Base-by-base conservation (phyloP, 257 asterid species). In the Scutellaria baicalensis region DNA sequence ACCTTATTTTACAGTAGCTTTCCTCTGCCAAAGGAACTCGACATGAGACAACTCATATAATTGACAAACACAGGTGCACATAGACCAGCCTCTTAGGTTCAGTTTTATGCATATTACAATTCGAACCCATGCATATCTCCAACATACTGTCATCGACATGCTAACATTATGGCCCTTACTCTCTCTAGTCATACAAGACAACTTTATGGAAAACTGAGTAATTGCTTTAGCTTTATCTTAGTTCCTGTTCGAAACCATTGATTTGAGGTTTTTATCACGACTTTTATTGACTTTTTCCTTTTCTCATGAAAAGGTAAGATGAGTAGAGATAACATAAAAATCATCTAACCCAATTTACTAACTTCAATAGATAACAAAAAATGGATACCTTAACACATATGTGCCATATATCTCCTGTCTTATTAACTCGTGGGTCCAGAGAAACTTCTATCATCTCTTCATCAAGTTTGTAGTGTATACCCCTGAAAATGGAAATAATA, bases 391-490 rank as follows among this genome's bases (percentile, higher is more conserved):
- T 89, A 68, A 89, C 77, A 79, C 90, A 81, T 69, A 93, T 81
- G 84, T 93, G 99, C 99, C 99, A 93, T 84, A 87, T 81, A 75
- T 89, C 89, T 81, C 93, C 99, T 8, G 97, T 91, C 83, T 81
- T 92, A 77, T 93, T 93, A 55, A 77, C 79, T 77, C 80, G 87
- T n/a, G 91, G 88, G 77, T 93, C 96, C 81, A 93, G 75, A 8
- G 86, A 50, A 59, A 91, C 69, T 78, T 89, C 96, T 72, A 84
- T 74, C 91, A 79, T 81, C 75, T 75, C 96, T 64, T 84, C 82
- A 70, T 78, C 81, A 67, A 60, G 58, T 38, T 70, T 69, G 64
- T 78, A 72, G 16, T 64, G 66, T 60, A 40, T 56, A 64, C 73
- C 84, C 84, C 90, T 86, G 71, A 56, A 67, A 42, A 60, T 38